These are phyloP conservation scores for Kwoniella newhampshirensis DNA, from an alignment of 768 basidiomycete species.

Conservation along the genomic window DNA sequence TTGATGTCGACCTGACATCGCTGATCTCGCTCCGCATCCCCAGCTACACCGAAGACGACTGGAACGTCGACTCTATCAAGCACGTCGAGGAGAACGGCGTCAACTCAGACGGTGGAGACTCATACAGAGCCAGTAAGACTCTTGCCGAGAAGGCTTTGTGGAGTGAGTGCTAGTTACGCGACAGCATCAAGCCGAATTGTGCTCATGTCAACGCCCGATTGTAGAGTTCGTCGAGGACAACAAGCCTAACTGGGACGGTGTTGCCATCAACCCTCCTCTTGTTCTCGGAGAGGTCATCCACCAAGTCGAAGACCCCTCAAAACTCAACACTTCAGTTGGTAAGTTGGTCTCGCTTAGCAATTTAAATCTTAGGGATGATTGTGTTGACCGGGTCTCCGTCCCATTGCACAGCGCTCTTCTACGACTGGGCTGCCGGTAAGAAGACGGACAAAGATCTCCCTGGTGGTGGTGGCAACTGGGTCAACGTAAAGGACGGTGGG, in stretches of 20 bases:
- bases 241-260: slow-evolving; percentile 46
- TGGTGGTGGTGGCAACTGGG: slow-evolving; percentile 35
- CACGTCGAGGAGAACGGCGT: slow-evolving; percentile 24
- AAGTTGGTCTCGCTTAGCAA: slow-evolving; percentile 9
- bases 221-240: slow-evolving; percentile 45
- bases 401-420: slow-evolving; percentile 30
- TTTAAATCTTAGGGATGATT: neutral
- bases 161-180: slow-evolving; percentile 11
- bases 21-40: too few species aligned
- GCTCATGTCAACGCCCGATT: neutral
- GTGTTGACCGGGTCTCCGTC: neutral
- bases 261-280: slow-evolving; percentile 49
- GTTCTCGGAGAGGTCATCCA: slow-evolving; percentile 55
- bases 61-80: slow-evolving; percentile 25
- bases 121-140: slow-evolving; percentile 42
- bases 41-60: slow-evolving; percentile 44
- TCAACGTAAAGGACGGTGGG: slow-evolving; percentile 44
- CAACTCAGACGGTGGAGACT: slow-evolving; percentile 18
- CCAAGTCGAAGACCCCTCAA: slow-evolving; percentile 51
- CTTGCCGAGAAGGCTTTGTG: slow-evolving; percentile 46
- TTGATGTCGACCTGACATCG: too few species aligned
- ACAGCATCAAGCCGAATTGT: neutral
- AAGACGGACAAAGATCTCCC: slow-evolving; percentile 47
- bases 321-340: slow-evolving; percentile 55
- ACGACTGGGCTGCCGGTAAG: slow-evolving; percentile 38